Percentiles rank a stretch among this genome's conserved stretches.
These are phyloP conservation scores for Neopestalotiopsis clavispora DNA, from an alignment of 2,329 filamentous ascomycete species.

Conservation along the genomic window DNA sequence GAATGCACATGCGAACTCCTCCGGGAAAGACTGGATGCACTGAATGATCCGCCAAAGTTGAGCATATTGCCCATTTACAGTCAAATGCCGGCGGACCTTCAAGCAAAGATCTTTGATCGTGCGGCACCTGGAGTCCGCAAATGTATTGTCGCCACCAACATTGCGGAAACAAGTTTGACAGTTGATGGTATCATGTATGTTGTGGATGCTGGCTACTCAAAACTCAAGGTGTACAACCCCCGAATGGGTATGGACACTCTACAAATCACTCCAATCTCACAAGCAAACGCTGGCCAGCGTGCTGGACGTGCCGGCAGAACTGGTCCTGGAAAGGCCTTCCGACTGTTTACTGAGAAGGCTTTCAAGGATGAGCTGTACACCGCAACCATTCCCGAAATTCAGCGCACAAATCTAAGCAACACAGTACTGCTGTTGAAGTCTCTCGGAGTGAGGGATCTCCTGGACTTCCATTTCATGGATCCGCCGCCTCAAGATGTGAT, in stretches of 20 bases:
- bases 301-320: conserved; percentile 93
- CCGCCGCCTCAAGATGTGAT: conserved; percentile 98
- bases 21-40: conserved; percentile 81
- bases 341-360: conserved; percentile 90
- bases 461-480: conserved; percentile 99
- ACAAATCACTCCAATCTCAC: conserved; percentile 96
- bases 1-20: conserved; percentile 95
- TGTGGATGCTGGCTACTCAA: conserved; percentile 93
- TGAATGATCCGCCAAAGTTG: conserved; percentile 94
- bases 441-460: conserved; percentile 87
- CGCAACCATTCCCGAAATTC: conserved; percentile 96
- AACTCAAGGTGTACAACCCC: conserved; percentile 98
- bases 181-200: conserved; percentile 99
- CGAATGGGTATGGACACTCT: conserved; percentile 99
- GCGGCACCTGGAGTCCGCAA: conserved; percentile 91
- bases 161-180: conserved; percentile 96
- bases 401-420: conserved; percentile 93
- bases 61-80: conserved; percentile 98
- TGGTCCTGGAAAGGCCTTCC: conserved; percentile 92
- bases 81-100: conserved; percentile 97
- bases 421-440: conserved; percentile 94
- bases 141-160: conserved; percentile 98
- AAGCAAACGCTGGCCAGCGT: conserved; percentile 92
- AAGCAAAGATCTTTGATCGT: conserved; percentile 96
- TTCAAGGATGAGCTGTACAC: conserved; percentile 97